phyloP scores from a whole-genome alignment of 257 asterid species.

The Solanum bukasovii region DNA sequence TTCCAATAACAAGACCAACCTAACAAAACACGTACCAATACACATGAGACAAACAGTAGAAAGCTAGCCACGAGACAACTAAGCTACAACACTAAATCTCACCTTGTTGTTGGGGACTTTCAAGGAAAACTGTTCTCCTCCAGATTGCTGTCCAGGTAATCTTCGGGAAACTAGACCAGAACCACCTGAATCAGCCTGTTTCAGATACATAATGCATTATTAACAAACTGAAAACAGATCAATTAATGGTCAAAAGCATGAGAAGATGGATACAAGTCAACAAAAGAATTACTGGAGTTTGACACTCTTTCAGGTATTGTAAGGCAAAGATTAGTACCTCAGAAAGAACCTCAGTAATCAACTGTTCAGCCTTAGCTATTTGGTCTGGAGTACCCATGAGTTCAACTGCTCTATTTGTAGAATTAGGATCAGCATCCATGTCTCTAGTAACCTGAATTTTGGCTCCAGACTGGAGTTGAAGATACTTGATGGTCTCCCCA shows the following conservation, averaged over 20 bases:
- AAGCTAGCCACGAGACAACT: background rate
- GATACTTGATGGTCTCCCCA: conserved; percentile 72
- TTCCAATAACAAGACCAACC: conserved; percentile 90
- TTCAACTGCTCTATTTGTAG: conserved; percentile 12
- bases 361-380: conserved; percentile 18
- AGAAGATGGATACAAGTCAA: background rate
- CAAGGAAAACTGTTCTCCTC: conserved; percentile 7
- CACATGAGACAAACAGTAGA: background rate
- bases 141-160: conserved; percentile 4
- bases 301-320: background rate
- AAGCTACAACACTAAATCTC: background rate
- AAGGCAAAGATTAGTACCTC: conserved; percentile 33
- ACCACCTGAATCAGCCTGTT: conserved; percentile 13
- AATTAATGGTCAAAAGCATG: background rate
- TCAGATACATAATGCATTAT: background rate
- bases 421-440: conserved; percentile 11
- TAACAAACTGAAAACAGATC: background rate
- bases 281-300: background rate
- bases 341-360: conserved; percentile 21
- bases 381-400: conserved; percentile 18
- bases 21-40: background rate
- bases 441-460: conserved; percentile 62
- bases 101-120: conserved; percentile 11
- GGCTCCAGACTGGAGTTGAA: conserved; percentile 70
- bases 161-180: conserved; percentile 9